Conservation (phyloP, 2,329 filamentous ascomycete species). For the Colletotrichum euphorbiae region DNA sequence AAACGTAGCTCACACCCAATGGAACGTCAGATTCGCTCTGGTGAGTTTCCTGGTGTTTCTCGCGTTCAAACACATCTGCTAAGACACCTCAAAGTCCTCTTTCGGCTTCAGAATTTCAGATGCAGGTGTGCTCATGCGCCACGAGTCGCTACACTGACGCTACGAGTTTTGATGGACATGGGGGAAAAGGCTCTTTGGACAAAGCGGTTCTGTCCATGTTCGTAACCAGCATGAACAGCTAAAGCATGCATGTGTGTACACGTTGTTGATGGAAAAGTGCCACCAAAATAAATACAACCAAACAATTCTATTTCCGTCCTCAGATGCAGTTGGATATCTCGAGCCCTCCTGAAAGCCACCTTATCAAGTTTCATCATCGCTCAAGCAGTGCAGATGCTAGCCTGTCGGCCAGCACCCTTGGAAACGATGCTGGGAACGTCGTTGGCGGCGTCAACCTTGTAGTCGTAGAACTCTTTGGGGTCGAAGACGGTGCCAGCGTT, state of each 20-base stretch:
- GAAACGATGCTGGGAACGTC: conserved; percentile 42
- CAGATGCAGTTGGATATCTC: not conserved
- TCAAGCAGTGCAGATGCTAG: conserved; percentile 41
- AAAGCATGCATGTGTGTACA: conserved; percentile 20
- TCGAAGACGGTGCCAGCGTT: conserved; percentile 37
- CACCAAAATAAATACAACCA: conserved; percentile 31
- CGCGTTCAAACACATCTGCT: too few relatives aligned
- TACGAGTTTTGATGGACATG: too few relatives aligned
- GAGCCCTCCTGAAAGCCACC: too few relatives aligned
- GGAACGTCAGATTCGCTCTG: too few relatives aligned
- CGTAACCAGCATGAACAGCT: conserved; percentile 25
- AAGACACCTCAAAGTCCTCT: too few relatives aligned
- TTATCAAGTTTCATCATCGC: too few relatives aligned
- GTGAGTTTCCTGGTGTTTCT: too few relatives aligned
- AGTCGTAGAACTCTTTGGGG: conserved; percentile 38
- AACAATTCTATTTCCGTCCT: not conserved
- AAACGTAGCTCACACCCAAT: too few relatives aligned
- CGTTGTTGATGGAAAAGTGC: conserved; percentile 8
- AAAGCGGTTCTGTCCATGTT: not conserved
- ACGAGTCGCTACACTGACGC: too few relatives aligned
- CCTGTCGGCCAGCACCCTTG: conserved; percentile 42
- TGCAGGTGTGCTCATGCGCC: too few relatives aligned
- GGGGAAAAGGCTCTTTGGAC: too few relatives aligned
- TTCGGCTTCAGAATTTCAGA: too few relatives aligned
- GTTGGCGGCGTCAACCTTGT: conserved; percentile 39